Conservation (phyloP, 2,329 filamentous ascomycete genomes). For the Fulvia fulva region DNA sequence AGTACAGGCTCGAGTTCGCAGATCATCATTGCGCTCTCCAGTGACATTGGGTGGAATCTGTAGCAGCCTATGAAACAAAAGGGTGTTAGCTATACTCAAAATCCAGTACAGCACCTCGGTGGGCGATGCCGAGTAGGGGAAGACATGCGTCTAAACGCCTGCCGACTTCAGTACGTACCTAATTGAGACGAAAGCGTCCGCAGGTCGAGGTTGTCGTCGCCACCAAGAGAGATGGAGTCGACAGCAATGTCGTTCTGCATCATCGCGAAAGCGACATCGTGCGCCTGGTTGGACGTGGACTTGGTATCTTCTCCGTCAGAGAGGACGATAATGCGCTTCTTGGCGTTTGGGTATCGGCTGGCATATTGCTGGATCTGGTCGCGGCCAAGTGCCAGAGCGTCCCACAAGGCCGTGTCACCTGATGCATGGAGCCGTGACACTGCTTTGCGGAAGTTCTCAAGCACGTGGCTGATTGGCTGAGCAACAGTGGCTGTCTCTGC, state of each 20-base stretch:
- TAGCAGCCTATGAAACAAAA: slow-evolving; percentile 27
- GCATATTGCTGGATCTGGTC: slow-evolving; percentile 33
- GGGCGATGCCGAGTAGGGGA: no score
- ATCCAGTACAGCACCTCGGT: not conserved
- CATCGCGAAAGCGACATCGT: slow-evolving; percentile 26
- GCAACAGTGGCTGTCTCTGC: slow-evolving; percentile 25
- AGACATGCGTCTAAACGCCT: no score
- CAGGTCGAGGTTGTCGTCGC: slow-evolving; percentile 28
- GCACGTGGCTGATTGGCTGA: slow-evolving; percentile 31
- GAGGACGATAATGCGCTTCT: slow-evolving; percentile 37
- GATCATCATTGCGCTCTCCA: slow-evolving; percentile 36
- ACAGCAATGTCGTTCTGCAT: slow-evolving; percentile 30
- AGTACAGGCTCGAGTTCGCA: slow-evolving; percentile 39
- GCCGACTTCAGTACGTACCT: no score
- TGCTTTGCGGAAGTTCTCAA: slow-evolving; percentile 37
- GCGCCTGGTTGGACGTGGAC: slow-evolving; percentile 7
- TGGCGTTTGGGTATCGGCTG: slow-evolving; percentile 32
- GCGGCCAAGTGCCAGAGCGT: slow-evolving; percentile 33
- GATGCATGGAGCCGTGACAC: slow-evolving; percentile 28
- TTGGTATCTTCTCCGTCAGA: slow-evolving; percentile 38
- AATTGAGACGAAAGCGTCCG: slow-evolving; percentile 31
- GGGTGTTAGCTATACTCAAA: not conserved
- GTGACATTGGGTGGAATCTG: slow-evolving; percentile 33
- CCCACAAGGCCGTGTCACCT: slow-evolving; percentile 38
- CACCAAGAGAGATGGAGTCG: slow-evolving; percentile 36